Percentiles rank a stretch among this genome's conserved stretches.
phyloP scores from a whole-genome alignment of 2,329 filamentous ascomycete species.

The Aspergillus tubingensis region DNA sequence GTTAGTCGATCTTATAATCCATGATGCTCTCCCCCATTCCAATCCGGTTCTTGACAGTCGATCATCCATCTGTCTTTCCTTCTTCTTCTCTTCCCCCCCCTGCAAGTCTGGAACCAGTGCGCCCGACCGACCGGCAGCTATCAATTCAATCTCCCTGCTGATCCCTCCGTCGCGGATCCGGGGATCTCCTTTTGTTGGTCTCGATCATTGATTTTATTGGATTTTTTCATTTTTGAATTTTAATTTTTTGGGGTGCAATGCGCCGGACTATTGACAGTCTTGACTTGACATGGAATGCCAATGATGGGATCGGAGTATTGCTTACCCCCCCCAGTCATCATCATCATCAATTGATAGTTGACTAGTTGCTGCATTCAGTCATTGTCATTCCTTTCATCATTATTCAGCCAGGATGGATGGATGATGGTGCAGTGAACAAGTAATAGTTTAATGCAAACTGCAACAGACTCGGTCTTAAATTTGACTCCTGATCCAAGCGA shows the following conservation, averaged over 20 bases:
- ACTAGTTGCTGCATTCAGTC: neutral
- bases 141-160: constrained; percentile 5
- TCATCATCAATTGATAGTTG: neutral
- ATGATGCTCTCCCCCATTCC: neutral
- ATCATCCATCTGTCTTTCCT: neutral
- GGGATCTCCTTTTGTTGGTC: constrained; percentile 5
- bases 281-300: neutral
- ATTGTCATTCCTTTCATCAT: neutral
- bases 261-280: neutral
- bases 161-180: constrained; percentile 17
- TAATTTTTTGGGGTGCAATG: neutral
- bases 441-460: no score
- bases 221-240: neutral
- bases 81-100: neutral
- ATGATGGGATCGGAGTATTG: neutral
- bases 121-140: neutral
- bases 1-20: neutral
- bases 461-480: no score
- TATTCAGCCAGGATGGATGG: neutral
- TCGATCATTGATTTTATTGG: neutral
- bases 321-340: neutral
- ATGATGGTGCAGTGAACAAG: neutral
- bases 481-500: neutral
- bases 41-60: neutral
- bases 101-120: constrained; percentile 14